Evolutionary conservation across 768 basidiomycete species (phyloP).

Genomic region (Lactarius trivialis): DNA sequence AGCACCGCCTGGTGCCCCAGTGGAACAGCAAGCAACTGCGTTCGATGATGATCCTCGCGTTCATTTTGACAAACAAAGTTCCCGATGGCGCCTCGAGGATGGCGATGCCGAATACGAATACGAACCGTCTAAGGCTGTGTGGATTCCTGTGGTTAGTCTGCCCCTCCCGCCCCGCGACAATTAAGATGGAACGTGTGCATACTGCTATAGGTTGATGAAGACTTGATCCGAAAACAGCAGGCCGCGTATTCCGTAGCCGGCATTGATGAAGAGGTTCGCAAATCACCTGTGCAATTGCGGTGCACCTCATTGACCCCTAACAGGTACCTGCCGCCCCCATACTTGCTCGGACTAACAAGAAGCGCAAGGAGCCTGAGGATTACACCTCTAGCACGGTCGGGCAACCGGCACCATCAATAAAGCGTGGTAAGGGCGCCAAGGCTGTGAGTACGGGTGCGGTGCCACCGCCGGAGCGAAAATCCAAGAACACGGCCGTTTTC

Average conservation of each 20-base stretch:
- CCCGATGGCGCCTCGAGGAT: constrained; percentile 85
- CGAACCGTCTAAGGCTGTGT: constrained; percentile 63
- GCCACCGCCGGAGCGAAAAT: constrained; percentile 44
- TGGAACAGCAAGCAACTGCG: constrained; percentile 51
- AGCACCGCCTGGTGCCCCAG: constrained; percentile 46
- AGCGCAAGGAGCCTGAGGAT: constrained; percentile 68
- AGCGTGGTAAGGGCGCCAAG: constrained; percentile 59
- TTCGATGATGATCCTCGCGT: constrained; percentile 81
- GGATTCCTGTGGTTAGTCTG: constrained; percentile 76
- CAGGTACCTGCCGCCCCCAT: constrained; percentile 88
- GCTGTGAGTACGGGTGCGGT: constrained; percentile 29
- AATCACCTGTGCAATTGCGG: not conserved
- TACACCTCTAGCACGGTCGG: constrained; percentile 51
- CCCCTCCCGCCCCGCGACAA: constrained; percentile 3
- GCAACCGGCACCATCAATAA: constrained; percentile 49
- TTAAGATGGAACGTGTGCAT: constrained; percentile 20
- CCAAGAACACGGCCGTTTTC: constrained; percentile 91
- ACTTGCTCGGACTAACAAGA: constrained; percentile 71
- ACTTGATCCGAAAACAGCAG: constrained; percentile 82
- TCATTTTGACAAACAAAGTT: constrained; percentile 66
- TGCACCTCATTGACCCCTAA: constrained; percentile 20
- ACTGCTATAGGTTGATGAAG: constrained; percentile 69
- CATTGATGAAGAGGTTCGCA: constrained; percentile 85
- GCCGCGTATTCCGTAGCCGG: constrained; percentile 90
- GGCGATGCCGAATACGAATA: constrained; percentile 93